These are phyloP conservation scores for Heliamphora pulchella DNA, from an alignment of 179 eudicot species.

Conservation along the genomic window DNA sequence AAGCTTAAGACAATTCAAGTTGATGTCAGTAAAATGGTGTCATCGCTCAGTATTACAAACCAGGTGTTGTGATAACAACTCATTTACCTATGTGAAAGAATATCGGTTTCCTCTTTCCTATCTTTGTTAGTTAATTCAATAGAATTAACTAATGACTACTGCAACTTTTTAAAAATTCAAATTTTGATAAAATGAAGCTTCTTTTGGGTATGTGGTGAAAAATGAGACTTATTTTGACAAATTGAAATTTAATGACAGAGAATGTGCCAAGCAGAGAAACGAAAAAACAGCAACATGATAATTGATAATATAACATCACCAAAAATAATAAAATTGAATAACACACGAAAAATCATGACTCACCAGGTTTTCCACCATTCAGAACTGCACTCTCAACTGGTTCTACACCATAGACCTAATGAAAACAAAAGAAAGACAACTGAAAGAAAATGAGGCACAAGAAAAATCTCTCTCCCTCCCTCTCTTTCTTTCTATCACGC, in stretches of 20 bases:
- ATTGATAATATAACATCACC: neutral
- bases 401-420: conserved; percentile 40
- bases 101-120: neutral
- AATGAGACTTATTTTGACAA: neutral
- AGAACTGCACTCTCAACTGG: conserved; percentile 38
- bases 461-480: neutral
- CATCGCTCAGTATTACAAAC: too few species aligned
- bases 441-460: neutral
- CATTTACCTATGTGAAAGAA: neutral
- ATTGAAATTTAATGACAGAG: neutral
- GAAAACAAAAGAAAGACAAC: neutral
- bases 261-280: neutral
- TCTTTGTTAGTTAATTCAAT: neutral
- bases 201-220: too few species aligned
- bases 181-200: too few species aligned
- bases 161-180: too few species aligned
- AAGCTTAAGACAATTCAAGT: neutral
- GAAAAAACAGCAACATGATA: neutral
- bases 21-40: neutral
- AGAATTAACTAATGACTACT: neutral
- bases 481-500: neutral
- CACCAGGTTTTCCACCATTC: conserved; percentile 41
- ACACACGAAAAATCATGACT: conserved; percentile 1
- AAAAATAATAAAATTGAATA: neutral
- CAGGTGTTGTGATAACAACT: neutral